Conservation (phyloP, 106 monocot species). For the Acorus gramineus region DNA sequence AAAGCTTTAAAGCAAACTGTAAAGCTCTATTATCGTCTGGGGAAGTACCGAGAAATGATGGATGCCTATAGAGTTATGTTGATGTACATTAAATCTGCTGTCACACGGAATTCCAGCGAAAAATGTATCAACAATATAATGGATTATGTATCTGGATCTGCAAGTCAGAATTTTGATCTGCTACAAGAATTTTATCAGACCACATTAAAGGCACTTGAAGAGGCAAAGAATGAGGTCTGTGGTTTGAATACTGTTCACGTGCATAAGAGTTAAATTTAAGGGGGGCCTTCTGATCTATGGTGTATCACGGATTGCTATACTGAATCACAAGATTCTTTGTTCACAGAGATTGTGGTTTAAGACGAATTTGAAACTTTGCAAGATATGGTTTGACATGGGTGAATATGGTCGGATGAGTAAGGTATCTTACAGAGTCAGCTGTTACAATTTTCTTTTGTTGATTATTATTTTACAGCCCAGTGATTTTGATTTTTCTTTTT, state of each 20-base stretch:
- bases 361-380: constrained; percentile 97
- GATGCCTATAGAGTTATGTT: constrained; percentile 93
- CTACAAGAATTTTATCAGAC: constrained; percentile 96
- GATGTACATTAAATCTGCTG: constrained; percentile 95
- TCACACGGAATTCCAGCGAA: constrained; percentile 97
- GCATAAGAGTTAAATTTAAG: too few relatives aligned
- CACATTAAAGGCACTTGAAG: constrained; percentile 89
- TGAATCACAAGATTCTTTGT: too few relatives aligned
- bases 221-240: constrained; percentile 93
- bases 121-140: constrained; percentile 99
- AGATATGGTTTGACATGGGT: constrained; percentile 98
- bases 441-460: neutral
- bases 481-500: constrained; percentile 1
- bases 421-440: constrained; percentile 21
- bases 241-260: neutral
- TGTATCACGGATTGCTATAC: too few relatives aligned
- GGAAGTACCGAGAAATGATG: constrained; percentile 93
- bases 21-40: constrained; percentile 88
- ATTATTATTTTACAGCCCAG: neutral
- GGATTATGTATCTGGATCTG: constrained; percentile 97
- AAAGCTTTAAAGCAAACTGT: constrained; percentile 89
- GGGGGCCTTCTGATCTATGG: too few relatives aligned
- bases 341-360: constrained; percentile 97
- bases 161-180: constrained; percentile 83
- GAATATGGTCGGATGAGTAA: constrained; percentile 99